phyloP scores from a whole-genome alignment of 2,329 filamentous ascomycete genomes.

The Penicillium sp. region DNA sequence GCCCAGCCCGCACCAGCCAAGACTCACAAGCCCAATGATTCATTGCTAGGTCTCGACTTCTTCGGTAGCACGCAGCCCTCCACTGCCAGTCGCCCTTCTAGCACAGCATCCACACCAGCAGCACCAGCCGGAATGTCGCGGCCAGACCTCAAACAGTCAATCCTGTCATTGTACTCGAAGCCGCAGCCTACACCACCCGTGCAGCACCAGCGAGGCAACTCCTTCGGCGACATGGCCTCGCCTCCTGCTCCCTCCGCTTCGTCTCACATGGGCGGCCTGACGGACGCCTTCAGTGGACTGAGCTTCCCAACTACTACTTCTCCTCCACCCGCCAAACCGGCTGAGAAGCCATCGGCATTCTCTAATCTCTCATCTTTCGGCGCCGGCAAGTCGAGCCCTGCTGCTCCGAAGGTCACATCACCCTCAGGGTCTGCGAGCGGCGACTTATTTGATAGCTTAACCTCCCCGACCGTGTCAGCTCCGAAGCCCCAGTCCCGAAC shows the following conservation, averaged over 20 bases:
- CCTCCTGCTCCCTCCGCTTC: conserved; percentile 31
- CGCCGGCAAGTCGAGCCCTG: conserved; percentile 42
- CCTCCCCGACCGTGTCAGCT: conserved; percentile 58
- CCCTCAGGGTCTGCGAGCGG: conserved; percentile 58
- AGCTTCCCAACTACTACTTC: conserved; percentile 56
- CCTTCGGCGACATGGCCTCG: conserved; percentile 68
- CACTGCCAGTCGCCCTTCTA: conserved; percentile 73
- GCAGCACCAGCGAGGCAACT: conserved; percentile 57
- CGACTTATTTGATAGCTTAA: conserved; percentile 75
- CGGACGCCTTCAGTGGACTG: conserved; percentile 75
- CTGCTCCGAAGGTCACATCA: conserved; percentile 48
- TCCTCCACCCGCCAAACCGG: conserved; percentile 32
- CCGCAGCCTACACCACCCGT: conserved; percentile 56
- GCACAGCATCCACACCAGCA: conserved; percentile 64
- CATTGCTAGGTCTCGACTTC: conserved; percentile 88
- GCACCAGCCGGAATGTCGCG: conserved; percentile 66
- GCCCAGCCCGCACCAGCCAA: conserved; percentile 52
- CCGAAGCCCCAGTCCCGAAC: conserved; percentile 41
- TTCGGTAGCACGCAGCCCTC: conserved; percentile 69
- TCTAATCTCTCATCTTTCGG: conserved; percentile 58
- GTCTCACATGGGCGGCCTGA: conserved; percentile 60
- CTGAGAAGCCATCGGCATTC: conserved; percentile 61
- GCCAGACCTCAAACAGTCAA: conserved; percentile 95
- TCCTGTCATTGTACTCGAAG: conserved; percentile 89
- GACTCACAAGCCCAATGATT: conserved; percentile 73